Conservation (phyloP, 2,329 filamentous ascomycete genomes). For the Aspergillus neotritici region DNA sequence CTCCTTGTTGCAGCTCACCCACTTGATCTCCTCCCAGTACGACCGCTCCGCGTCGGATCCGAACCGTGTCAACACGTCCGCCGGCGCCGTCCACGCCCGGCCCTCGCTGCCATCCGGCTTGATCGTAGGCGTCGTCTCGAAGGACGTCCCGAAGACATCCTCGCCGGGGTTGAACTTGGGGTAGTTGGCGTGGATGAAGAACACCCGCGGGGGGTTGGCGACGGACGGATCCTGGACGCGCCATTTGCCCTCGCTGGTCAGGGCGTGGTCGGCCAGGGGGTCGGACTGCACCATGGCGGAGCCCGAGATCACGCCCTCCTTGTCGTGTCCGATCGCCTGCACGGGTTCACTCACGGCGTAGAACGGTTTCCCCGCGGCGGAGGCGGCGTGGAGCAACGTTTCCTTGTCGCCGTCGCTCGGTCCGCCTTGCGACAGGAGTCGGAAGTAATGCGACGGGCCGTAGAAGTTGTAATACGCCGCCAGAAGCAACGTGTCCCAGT, state of each 20-base stretch:
- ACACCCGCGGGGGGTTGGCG: slow-evolving; percentile 28
- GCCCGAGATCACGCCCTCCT: slow-evolving; percentile 24
- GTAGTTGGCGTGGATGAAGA: slow-evolving; percentile 40
- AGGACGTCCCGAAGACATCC: slow-evolving; percentile 34
- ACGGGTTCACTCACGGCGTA: slow-evolving; percentile 35
- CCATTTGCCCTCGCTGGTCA: slow-evolving; percentile 28
- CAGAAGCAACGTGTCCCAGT: slow-evolving; percentile 30
- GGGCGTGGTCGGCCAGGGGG: slow-evolving; percentile 33
- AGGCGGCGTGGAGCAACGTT: slow-evolving; percentile 33
- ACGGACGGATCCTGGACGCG: slow-evolving; percentile 29
- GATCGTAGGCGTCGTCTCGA: slow-evolving; percentile 34
- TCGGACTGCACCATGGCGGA: slow-evolving; percentile 37
- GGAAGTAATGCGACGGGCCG: slow-evolving; percentile 33
- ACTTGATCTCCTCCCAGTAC: slow-evolving; percentile 40
- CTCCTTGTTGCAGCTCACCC: slow-evolving; percentile 35
- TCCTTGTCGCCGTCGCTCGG: slow-evolving; percentile 38
- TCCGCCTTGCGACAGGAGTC: slow-evolving; percentile 35
- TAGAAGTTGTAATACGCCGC: slow-evolving; percentile 37
- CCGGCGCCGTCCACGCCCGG: slow-evolving; percentile 33
- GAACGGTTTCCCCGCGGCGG: slow-evolving; percentile 28
- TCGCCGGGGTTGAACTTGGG: slow-evolving; percentile 40
- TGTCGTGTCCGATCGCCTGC: slow-evolving; percentile 30
- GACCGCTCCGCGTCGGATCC: slow-evolving; percentile 36
- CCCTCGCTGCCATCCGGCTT: slow-evolving; percentile 32
- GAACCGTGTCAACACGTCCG: slow-evolving; percentile 30